phyloP scores from a whole-genome alignment of 176 grass and related monocot species.

The bread wheat (Triticum aestivum) region IWGSC_CS_RefSeq_v2.1 NC_057803.1:30173638-30174137 shows the following conservation, averaged over 20 bases:
- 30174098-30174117: conserved; percentile 35
- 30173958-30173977: not conserved
- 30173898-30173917: not conserved
- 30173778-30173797: not conserved
- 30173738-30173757: too few species aligned
- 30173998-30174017: not conserved
- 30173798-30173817: not conserved
- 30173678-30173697: too few species aligned
- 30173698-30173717: too few species aligned
- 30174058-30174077: conserved; percentile 73
- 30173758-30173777: too few species aligned
- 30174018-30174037: not conserved
- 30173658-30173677: too few species aligned
- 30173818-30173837: not conserved
- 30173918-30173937: not conserved
- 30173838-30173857: not conserved
- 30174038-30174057: conserved; percentile 19
- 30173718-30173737: too few species aligned
- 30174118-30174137: conserved; percentile 22
- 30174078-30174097: conserved; percentile 61
- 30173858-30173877: not conserved
- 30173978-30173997: not conserved
- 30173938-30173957: not conserved
- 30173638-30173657: too few species aligned
- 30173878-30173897: not conserved